phyloP scores from a whole-genome alignment of 2,329 filamentous ascomycete species.

The Fusarium coffeatum region DNA sequence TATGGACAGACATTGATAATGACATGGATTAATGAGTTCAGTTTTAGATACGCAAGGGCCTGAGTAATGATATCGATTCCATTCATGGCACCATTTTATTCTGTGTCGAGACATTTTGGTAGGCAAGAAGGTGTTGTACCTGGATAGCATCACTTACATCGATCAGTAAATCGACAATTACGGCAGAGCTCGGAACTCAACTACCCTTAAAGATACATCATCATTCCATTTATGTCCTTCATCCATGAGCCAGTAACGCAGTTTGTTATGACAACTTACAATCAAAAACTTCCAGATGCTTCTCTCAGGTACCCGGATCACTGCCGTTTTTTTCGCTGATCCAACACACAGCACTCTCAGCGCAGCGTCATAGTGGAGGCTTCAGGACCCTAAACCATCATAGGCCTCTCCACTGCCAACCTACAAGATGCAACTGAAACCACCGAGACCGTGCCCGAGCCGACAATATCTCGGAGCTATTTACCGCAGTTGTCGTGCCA shows the following conservation, averaged over 20 bases:
- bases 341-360: slow-evolving; percentile 5
- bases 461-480: slow-evolving; percentile 28
- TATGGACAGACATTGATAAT: slow-evolving; percentile 25
- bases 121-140: neutral
- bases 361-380: slow-evolving; percentile 40
- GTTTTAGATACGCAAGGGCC: neutral
- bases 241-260: slow-evolving; percentile 9
- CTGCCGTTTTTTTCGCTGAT: slow-evolving; percentile 15
- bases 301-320: slow-evolving; percentile 29
- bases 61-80: neutral
- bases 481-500: slow-evolving; percentile 27
- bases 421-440: slow-evolving; percentile 25
- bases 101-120: neutral
- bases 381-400: slow-evolving; percentile 18
- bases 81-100: neutral
- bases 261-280: neutral
- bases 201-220: neutral
- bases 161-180: neutral
- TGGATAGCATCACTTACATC: slow-evolving; percentile 17
- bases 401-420: slow-evolving; percentile 18
- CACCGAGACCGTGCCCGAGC: slow-evolving; percentile 39
- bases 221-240: slow-evolving; percentile 29
- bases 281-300: slow-evolving; percentile 20
- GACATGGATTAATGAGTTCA: slow-evolving; percentile 24
- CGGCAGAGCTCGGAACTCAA: slow-evolving; percentile 25